Evolutionary conservation across 768 basidiomycete species (phyloP).

Genomic region (Russula compacta): DNA sequence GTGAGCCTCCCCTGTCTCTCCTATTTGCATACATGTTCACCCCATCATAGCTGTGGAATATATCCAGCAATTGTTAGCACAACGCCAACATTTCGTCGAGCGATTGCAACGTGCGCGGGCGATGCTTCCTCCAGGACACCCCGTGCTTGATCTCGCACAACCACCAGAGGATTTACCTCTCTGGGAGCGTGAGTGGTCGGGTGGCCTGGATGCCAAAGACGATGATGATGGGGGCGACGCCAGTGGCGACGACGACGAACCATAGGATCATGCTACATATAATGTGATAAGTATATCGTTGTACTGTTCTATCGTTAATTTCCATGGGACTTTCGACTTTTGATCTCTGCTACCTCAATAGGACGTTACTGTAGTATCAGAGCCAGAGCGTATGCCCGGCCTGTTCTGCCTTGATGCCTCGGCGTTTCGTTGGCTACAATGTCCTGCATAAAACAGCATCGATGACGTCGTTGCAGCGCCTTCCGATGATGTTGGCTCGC

Average conservation of each 20-base stretch:
- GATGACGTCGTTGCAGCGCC: not conserved
- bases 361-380: not conserved
- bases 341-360: not conserved
- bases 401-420: not conserved
- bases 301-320: slow-evolving; percentile 17
- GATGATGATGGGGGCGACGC: slow-evolving; percentile 16
- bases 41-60: slow-evolving; percentile 70
- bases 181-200: slow-evolving; percentile 84
- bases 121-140: slow-evolving; percentile 52
- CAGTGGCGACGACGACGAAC: slow-evolving; percentile 20
- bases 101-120: slow-evolving; percentile 54
- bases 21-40: slow-evolving; percentile 8
- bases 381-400: not conserved
- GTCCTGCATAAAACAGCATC: not conserved
- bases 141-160: slow-evolving; percentile 33
- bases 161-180: slow-evolving; percentile 31
- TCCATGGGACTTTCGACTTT: slow-evolving; percentile 7
- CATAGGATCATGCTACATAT: slow-evolving; percentile 15
- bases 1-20: slow-evolving; percentile 40
- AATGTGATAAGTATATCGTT: slow-evolving; percentile 17
- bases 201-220: slow-evolving; percentile 40
- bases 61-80: slow-evolving; percentile 53
- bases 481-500: not conserved
- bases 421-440: not conserved
- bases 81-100: slow-evolving; percentile 46